Conservation (phyloP, 371 early-diverging fungal genomes). For the Batkoa obscura region DNA sequence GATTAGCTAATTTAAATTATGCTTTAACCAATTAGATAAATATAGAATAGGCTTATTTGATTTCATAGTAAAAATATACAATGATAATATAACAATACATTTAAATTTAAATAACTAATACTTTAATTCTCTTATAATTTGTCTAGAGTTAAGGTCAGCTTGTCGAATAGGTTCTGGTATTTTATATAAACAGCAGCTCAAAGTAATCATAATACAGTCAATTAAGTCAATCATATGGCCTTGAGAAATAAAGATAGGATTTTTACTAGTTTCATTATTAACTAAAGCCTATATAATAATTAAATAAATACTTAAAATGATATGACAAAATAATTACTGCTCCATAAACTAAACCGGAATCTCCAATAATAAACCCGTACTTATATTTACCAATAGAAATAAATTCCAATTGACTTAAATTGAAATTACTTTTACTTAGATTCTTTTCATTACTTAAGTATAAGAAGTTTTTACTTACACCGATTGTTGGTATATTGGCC, state of each 20-base stretch:
- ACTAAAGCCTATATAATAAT: slow-evolving; percentile 11
- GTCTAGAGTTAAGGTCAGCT: slow-evolving; percentile 47
- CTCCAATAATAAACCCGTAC: slow-evolving; percentile 10
- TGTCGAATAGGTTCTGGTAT: slow-evolving; percentile 79
- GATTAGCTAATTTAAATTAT: too few relatives aligned
- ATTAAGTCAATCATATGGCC: slow-evolving; percentile 57
- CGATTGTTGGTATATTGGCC: slow-evolving; percentile 51
- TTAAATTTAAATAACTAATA: too few relatives aligned
- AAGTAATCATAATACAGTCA: slow-evolving; percentile 40
- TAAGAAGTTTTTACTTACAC: slow-evolving; percentile 74
- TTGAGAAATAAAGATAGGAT: slow-evolving; percentile 70
- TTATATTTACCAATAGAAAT: too few relatives aligned
- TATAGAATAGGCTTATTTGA: too few relatives aligned
- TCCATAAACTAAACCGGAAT: slow-evolving; percentile 32
- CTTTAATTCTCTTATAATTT: background rate
- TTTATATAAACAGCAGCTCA: slow-evolving; percentile 38
- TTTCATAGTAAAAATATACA: too few relatives aligned
- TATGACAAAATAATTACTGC: slow-evolving; percentile 17
- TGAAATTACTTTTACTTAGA: too few relatives aligned
- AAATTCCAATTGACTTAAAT: too few relatives aligned
- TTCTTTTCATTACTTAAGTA: slow-evolving; percentile 27
- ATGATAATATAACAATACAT: too few relatives aligned
- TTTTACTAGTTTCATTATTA: slow-evolving; percentile 18
- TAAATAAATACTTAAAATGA: background rate
- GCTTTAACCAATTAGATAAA: too few relatives aligned